Conservation (phyloP, 2,329 filamentous ascomycete genomes). For the Biscogniauxia sp. region DNA sequence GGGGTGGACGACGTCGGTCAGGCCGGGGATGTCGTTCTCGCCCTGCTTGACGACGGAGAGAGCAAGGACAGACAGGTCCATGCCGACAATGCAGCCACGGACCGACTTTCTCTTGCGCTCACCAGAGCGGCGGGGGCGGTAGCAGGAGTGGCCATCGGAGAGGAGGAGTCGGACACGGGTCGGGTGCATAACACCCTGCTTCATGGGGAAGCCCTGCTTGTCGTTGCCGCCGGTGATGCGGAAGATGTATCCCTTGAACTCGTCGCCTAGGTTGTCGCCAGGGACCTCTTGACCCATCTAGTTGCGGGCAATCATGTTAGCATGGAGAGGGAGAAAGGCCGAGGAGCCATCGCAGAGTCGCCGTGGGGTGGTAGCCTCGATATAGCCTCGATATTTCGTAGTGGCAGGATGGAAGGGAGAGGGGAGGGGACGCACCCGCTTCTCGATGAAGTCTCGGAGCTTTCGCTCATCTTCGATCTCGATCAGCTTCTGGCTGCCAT, state of each 20-base stretch:
- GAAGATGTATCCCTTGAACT: constrained; percentile 99
- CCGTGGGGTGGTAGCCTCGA: constrained; percentile 30
- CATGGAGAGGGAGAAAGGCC: constrained; percentile 12
- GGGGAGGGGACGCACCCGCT: constrained; percentile 65
- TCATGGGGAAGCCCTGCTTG: constrained; percentile 99
- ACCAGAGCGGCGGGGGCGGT: constrained; percentile 94
- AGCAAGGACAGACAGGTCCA: constrained; percentile 92
- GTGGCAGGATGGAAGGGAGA: constrained; percentile 8
- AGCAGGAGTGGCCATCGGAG: constrained; percentile 96
- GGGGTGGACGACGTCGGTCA: constrained; percentile 97
- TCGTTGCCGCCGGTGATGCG: constrained; percentile 99
- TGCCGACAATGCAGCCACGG: constrained; percentile 96
- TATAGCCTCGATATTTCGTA: constrained; percentile 36
- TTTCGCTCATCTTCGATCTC: constrained; percentile 99
- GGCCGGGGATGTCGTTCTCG: constrained; percentile 86
- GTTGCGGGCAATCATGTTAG: constrained; percentile 34
- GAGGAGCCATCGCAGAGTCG: constrained; percentile 1
- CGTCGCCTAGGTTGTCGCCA: constrained; percentile 93
- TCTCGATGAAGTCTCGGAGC: constrained; percentile 98
- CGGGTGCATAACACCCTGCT: constrained; percentile 99
- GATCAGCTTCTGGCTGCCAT: constrained; percentile 99
- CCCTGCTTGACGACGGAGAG: constrained; percentile 98
- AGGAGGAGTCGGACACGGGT: constrained; percentile 98
- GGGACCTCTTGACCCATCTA: constrained; percentile 89
- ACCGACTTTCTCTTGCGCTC: constrained; percentile 99